Evolutionary conservation across 208 protist genomes (phyloP), one percentile per base, ranked within the genome.

Genomic region (Phytomonas francai): DNA sequence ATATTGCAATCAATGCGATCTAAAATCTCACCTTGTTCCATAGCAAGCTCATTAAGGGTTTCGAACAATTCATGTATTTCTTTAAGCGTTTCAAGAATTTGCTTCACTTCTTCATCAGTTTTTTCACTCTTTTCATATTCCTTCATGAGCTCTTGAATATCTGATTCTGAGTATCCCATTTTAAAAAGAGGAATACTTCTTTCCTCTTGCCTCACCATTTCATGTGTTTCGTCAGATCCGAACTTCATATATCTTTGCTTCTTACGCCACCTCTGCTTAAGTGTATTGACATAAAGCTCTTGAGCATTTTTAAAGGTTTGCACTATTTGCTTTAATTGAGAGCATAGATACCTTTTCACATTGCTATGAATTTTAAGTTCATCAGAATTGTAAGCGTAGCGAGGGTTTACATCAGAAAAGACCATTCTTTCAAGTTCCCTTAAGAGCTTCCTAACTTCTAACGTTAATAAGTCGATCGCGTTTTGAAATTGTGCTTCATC

Each of bases 1-100:
- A 97, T 72, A 72, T 93, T 97, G 73, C 85, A 95, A 70, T 98
- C 94, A 67, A 98, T 92, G 25, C 94, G 83, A 67, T 98, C 94
- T 12, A 98, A 75, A 65, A 96, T 80, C 0, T 91, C 89, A 0
- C 94, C 92, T 49, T 97, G 94, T 31, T 97, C 89, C 3, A 85
- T 79, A 12, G 97, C 83, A 63, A 96, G 65, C 36, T 57, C 63
- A 58, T 83, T 67, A 11, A 97, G 67, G 51, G 91, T 85, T 25
- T 91, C 80, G 62, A 97, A 97, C 81, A 97, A 90, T 28, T 65
- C 32, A 61, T 93, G 84, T 28, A 97, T 74, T 45, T 98, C 89
- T 34, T 88, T 81, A n/a, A 98, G 79, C 64, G 80, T 89, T 16
- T 74, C 63, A 14, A 92, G 60, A 58, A 98, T 88, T 19, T 90